Base-by-base conservation (phyloP, 1,284 basidiomycete species). In the Papiliotrema laurentii region DNA sequence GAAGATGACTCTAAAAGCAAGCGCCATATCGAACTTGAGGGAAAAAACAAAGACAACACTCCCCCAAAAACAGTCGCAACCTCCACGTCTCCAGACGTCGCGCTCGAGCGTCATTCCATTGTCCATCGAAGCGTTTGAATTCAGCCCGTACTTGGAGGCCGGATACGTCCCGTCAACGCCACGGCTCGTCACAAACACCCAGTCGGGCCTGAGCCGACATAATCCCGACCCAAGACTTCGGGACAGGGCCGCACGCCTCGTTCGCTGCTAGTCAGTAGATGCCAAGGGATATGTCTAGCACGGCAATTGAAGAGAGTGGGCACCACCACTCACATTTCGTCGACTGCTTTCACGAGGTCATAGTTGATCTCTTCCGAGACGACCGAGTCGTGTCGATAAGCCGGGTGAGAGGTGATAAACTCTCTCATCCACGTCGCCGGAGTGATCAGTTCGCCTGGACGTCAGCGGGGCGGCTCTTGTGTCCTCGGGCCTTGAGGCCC, bases 331-430 rank as follows among this genome's bases (percentile, higher is more conserved):
- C 66, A 91, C 64, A 98, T 87, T 66, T 89, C 83, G 69, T 98
- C 93, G n/a, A 97, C 76, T 6, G 89, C 87, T 44, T 84, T 80
- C 69, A 97, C 80, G 35, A 98, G 80, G 73, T 98, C 96, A 69
- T 93, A 96, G 67, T 94, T 97, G 68, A 98, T 90, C 74, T 88
- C 84, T 65, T 90, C 82, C 43, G 78, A 86, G 22, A 99, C 87
- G 30, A 88, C 85, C 36, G 91, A 96, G 74, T 98, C 92, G 45
- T 82, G 80, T 72, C 88, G 86, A 77, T 99, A 99, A 19, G 78
- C 80, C 3, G 92, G 89, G 72, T 99, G 96, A 1, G 82, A 79
- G 19, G 83, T 83, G 40, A 99, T 87, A 71, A 96, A 98, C 41
- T 87, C 79, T 25, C 96, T 82, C 50, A 97, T 92, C 90, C 90